Percentiles rank a stretch among this genome's conserved stretches.
phyloP scores from a whole-genome alignment of 768 basidiomycete species.

The Rhodosporidiobolus sp. region DNA sequence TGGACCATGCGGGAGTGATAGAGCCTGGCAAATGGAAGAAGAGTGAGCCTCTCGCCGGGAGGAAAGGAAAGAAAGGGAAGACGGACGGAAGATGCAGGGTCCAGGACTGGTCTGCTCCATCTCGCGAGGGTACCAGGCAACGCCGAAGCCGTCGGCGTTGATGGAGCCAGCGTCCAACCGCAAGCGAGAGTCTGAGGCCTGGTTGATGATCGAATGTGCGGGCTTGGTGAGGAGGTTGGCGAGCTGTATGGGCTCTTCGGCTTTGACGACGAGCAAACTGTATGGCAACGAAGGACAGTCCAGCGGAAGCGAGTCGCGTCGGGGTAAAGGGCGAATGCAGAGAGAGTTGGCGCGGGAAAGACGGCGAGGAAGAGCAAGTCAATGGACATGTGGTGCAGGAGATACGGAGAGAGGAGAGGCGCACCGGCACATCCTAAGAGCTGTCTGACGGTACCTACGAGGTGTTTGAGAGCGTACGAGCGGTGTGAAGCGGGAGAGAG shows the following conservation, averaged over 20 bases:
- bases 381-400: too few species aligned
- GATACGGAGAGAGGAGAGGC: background rate
- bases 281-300: background rate
- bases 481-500: background rate
- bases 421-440: background rate
- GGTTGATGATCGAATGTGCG: conserved; percentile 93
- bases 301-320: too few species aligned
- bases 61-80: background rate
- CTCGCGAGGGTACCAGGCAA: conserved; percentile 64
- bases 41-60: background rate
- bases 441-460: too few species aligned
- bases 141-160: conserved; percentile 79
- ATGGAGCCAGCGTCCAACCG: conserved; percentile 51
- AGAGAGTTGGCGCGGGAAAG: too few species aligned
- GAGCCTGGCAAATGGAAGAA: background rate
- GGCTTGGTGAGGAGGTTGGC: conserved; percentile 92
- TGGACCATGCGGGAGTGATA: conserved; percentile 80
- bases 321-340: background rate
- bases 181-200: conserved; percentile 90
- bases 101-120: conserved; percentile 16
- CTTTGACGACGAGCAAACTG: conserved; percentile 70
- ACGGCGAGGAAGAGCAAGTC: too few species aligned
- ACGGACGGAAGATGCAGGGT: conserved; percentile 76
- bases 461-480: background rate
- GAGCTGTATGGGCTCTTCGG: conserved; percentile 84